A percentile compares a stretch with the other conserved stretches of the same genome.
Evolutionary conservation across 2,329 filamentous ascomycete species (phyloP).

Genomic region (Zelopaecilomyces penicillatus): DNA sequence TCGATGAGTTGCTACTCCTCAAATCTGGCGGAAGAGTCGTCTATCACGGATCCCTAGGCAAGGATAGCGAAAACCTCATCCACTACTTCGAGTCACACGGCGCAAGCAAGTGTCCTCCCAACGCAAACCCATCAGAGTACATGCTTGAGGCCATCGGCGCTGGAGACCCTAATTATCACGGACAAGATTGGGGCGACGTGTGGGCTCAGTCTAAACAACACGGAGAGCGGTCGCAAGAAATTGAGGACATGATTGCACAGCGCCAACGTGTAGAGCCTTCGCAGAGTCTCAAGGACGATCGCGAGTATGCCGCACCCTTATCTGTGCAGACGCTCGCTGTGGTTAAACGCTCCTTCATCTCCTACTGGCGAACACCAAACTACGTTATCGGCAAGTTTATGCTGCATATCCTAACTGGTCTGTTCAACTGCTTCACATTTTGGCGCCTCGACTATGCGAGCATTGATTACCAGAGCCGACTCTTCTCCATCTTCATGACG

Average conservation of each 20-base stretch:
- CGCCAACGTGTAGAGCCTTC: slow-evolving; percentile 31
- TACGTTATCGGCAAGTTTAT: slow-evolving; percentile 56
- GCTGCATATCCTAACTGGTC: slow-evolving; percentile 51
- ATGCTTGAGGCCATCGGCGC: slow-evolving; percentile 53
- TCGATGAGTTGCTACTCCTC: slow-evolving; percentile 48
- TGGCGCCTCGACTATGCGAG: slow-evolving; percentile 49
- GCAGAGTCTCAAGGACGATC: slow-evolving; percentile 37
- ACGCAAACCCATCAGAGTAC: slow-evolving; percentile 46
- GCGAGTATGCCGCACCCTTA: slow-evolving; percentile 56
- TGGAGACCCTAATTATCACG: slow-evolving; percentile 50
- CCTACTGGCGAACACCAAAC: slow-evolving; percentile 58
- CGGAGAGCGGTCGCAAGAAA: slow-evolving; percentile 37
- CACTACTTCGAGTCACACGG: slow-evolving; percentile 45
- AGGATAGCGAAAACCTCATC: slow-evolving; percentile 38
- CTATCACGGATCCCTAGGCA: slow-evolving; percentile 46
- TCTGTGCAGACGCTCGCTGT: slow-evolving; percentile 44
- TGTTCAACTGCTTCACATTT: slow-evolving; percentile 66
- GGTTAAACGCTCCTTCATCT: slow-evolving; percentile 48
- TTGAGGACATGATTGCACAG: slow-evolving; percentile 41
- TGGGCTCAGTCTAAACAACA: slow-evolving; percentile 49
- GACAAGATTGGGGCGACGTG: slow-evolving; percentile 54
- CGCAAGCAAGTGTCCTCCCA: slow-evolving; percentile 35
- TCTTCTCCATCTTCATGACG: slow-evolving; percentile 72
- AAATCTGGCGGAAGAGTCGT: slow-evolving; percentile 44
- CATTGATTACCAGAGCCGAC: slow-evolving; percentile 59